These are phyloP conservation scores for Penicillium maclennaniae DNA, from an alignment of 495 filamentous ascomycete species.

Conservation along the genomic window DNA sequence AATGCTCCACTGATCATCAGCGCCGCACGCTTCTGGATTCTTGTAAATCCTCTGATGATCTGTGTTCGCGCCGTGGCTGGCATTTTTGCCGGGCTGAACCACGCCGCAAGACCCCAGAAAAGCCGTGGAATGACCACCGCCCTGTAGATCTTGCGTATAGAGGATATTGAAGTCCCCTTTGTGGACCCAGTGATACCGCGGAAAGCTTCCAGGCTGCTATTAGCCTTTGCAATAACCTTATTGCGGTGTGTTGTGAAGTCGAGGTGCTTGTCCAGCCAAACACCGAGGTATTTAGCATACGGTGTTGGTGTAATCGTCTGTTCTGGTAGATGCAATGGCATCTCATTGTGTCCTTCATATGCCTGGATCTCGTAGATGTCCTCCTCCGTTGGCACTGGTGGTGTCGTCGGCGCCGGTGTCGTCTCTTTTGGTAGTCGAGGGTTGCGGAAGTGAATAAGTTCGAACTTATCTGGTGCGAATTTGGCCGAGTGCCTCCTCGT, in stretches of 20 bases:
- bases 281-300: conserved; percentile 5
- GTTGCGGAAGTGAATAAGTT: conserved; percentile 9
- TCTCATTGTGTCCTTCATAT: background rate
- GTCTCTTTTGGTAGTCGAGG: background rate
- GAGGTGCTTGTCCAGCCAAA: conserved; percentile 18
- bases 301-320: background rate
- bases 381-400: too few species aligned
- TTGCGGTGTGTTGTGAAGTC: conserved; percentile 7
- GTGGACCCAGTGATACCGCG: conserved; percentile 11
- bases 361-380: background rate
- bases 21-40: conserved; percentile 7
- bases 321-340: background rate
- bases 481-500: conserved; percentile 9
- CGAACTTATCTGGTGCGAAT: conserved; percentile 15
- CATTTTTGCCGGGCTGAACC: conserved; percentile 1
- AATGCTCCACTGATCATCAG: conserved; percentile 10
- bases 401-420: too few species aligned
- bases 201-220: conserved; percentile 8
- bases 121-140: conserved; percentile 19
- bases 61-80: background rate
- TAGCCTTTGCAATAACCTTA: conserved; percentile 10
- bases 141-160: conserved; percentile 14
- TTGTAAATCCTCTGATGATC: background rate
- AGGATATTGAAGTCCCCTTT: conserved; percentile 9
- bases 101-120: conserved; percentile 13